Evolutionary conservation across 352 stramenopile genomes (phyloP).

Genomic region (Phytophthora tubulina): DNA sequence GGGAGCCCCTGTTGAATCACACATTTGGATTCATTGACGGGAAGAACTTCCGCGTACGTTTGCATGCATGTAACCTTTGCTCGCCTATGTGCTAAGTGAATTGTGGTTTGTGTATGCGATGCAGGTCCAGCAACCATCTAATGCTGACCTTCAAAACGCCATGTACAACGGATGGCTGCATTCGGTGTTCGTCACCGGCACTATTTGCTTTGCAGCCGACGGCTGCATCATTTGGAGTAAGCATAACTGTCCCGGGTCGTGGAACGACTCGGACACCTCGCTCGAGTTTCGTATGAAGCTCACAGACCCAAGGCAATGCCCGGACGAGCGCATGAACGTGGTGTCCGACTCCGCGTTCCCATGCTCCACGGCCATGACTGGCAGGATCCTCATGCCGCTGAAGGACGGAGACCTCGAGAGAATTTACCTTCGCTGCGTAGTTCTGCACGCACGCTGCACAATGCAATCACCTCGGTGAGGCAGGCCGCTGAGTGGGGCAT

Average conservation of each 20-base stretch:
- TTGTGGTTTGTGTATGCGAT: too few species aligned
- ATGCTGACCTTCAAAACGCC: too few species aligned
- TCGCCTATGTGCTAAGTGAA: too few species aligned
- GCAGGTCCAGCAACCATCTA: too few species aligned
- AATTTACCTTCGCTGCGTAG: conserved; percentile 3
- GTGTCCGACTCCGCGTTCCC: conserved; percentile 9
- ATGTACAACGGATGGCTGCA: too few species aligned
- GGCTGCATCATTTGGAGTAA: too few species aligned
- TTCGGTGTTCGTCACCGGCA: too few species aligned
- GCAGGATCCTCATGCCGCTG: neutral
- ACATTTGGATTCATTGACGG: conserved; percentile 23
- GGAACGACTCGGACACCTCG: neutral
- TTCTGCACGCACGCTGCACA: conserved; percentile 4
- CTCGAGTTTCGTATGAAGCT: neutral
- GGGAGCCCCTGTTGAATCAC: conserved; percentile 38
- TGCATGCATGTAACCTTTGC: too few species aligned
- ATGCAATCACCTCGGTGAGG: conserved; percentile 12
- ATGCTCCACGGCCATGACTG: neutral
- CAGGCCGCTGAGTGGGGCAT: neutral
- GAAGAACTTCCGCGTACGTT: conserved; percentile 7
- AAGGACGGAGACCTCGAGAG: neutral
- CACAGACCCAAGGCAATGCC: neutral
- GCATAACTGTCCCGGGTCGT: too few species aligned
- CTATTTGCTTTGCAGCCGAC: too few species aligned
- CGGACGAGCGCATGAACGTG: neutral